Base-by-base conservation (phyloP, 768 basidiomycete genomes). In the Collybiopsis luxurians region DNA sequence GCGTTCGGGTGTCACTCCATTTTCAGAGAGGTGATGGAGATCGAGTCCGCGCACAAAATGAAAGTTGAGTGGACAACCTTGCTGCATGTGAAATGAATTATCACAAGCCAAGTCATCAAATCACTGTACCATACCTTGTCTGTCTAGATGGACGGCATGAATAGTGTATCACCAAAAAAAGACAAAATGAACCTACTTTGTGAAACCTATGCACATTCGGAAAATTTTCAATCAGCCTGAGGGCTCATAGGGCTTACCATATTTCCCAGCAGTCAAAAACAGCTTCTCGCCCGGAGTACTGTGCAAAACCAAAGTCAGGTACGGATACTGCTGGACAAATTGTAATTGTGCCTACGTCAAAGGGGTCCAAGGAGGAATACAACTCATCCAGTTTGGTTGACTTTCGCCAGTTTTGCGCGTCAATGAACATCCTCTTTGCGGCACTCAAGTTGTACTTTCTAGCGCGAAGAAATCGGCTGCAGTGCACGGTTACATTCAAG, bases 201-300 rank as follows among this genome's bases (percentile, higher is more conserved):
- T 91, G 89, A 62, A 87, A 90, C 61, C 60, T 60, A 9, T 1
- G 4, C 36, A 42, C 12, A 2, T 5, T 1, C 17, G n/a, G n/a
- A n/a, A n/a, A n/a, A n/a, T n/a, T 30, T 6, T 15, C 34, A 28
- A 24, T 39, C 27, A 28, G n/a, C 28, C 38, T 19, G 21, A 34
- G 12, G 31, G 5, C 13, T 19, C 26, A 26, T 9, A n/a, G 28
- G 3, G 21, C 60, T 40, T 40, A 60, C 74, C 81, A 89, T 75
- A 90, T 80, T 2, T 87, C 87, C 89, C 89, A 91, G 59, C 80
- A 84, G 53, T 87, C 81, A 60, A 89, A 89, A 6, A 90, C 82
- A 1, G 79, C 77, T 51, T 82, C 77, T 43, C 89, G 82, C 60
- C 83, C 86, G 1, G 86, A 86, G 63, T 84, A 91, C 89, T 91